A percentile compares a stretch with the other conserved stretches of the same genome.
phyloP scores from a whole-genome alignment of 2,329 filamentous ascomycete genomes.

The Colletotrichum sp. region DNA sequence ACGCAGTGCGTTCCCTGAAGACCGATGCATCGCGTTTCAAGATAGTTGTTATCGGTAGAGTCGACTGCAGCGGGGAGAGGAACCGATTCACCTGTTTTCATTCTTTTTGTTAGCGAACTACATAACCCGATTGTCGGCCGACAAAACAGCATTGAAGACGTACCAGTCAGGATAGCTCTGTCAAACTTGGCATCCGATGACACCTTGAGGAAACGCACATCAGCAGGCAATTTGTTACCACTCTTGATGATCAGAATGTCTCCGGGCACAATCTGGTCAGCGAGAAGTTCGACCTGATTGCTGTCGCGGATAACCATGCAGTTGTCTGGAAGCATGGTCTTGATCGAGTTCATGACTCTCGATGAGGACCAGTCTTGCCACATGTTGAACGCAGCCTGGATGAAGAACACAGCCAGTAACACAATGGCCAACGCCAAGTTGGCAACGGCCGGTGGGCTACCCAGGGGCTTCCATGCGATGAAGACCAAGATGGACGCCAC shows the following conservation, averaged over 20 bases:
- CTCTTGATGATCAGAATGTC: slow-evolving; percentile 72
- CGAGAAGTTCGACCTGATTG: slow-evolving; percentile 50
- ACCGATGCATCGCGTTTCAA: slow-evolving; percentile 78
- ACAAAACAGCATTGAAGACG: slow-evolving; percentile 1
- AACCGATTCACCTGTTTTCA: slow-evolving; percentile 61
- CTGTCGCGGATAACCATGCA: slow-evolving; percentile 70
- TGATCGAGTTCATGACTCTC: slow-evolving; percentile 80
- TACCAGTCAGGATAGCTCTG: slow-evolving; percentile 73
- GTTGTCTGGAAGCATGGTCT: slow-evolving; percentile 78
- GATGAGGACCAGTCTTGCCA: slow-evolving; percentile 80
- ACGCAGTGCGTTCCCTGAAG: slow-evolving; percentile 82
- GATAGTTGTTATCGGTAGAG: slow-evolving; percentile 74
- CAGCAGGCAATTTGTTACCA: slow-evolving; percentile 77
- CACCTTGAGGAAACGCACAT: slow-evolving; percentile 72
- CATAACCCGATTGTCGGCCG: neutral
- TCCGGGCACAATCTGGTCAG: slow-evolving; percentile 71
- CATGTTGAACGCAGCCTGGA: slow-evolving; percentile 73
- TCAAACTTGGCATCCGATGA: slow-evolving; percentile 76
- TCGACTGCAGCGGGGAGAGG: slow-evolving; percentile 68
- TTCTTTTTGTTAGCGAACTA: neutral
- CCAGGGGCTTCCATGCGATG: slow-evolving; percentile 77
- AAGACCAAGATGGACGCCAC: slow-evolving; percentile 75
- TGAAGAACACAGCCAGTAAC: slow-evolving; percentile 70
- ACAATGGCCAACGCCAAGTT: slow-evolving; percentile 79
- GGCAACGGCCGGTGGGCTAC: slow-evolving; percentile 70